Evolutionary conservation across 139 green algal species (phyloP).

Genomic region (Trebouxia sp.): DNA sequence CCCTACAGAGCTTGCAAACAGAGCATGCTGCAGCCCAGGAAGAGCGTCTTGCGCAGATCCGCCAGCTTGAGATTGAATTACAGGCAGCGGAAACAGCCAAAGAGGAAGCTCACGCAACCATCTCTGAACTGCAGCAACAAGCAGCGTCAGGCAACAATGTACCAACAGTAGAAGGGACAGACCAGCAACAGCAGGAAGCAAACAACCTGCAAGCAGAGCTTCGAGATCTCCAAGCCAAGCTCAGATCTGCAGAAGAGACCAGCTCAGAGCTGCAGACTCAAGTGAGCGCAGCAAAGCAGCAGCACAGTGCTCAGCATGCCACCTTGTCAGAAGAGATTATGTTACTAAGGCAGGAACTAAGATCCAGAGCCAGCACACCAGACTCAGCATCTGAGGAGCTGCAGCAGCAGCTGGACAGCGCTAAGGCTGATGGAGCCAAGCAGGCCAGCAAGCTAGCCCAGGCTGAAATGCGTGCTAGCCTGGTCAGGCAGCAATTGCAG

Average conservation of each 20-base stretch:
- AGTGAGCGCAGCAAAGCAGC: neutral
- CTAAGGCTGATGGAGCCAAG: neutral
- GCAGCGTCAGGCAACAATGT: neutral
- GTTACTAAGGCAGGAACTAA: neutral
- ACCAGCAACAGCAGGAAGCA: neutral
- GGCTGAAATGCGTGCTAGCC: slow-evolving; percentile 14
- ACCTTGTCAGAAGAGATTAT: neutral
- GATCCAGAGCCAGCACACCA: neutral
- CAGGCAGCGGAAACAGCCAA: neutral
- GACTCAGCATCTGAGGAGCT: neutral
- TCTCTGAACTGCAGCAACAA: neutral
- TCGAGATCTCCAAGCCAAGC: neutral
- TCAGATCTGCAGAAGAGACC: neutral
- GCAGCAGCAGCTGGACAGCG: slow-evolving; percentile 13
- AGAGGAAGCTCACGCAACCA: neutral
- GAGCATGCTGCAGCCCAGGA: neutral
- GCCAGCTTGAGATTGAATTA: neutral
- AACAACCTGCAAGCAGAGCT: neutral
- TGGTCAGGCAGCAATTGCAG: slow-evolving; percentile 20
- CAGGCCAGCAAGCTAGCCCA: slow-evolving; percentile 12
- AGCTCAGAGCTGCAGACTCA: neutral
- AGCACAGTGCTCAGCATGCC: neutral
- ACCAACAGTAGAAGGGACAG: neutral
- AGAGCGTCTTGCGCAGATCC: neutral
- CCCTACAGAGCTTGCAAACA: neutral